Percentiles rank a stretch among this genome's conserved stretches.
These are phyloP conservation scores for Trametes cingulata DNA, from an alignment of 768 basidiomycete genomes.

Conservation along the genomic window DNA sequence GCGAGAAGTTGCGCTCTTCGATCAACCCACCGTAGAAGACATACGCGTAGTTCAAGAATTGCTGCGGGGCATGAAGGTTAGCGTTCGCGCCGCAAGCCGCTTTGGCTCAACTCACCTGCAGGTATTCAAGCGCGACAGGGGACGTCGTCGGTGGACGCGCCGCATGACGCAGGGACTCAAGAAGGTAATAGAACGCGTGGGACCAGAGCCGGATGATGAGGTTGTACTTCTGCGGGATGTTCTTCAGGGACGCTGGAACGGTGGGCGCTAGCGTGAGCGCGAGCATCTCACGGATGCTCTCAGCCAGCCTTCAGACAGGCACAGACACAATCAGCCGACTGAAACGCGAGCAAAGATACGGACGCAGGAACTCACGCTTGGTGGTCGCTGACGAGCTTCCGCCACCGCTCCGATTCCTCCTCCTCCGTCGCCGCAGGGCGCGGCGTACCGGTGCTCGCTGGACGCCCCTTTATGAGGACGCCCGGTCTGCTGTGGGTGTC, in stretches of 20 bases:
- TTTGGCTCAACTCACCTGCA: constrained; percentile 46
- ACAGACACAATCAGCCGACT: neutral
- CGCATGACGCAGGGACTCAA: constrained; percentile 87
- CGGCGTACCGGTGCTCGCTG: constrained; percentile 28
- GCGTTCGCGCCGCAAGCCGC: neutral
- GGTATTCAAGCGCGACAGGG: constrained; percentile 79
- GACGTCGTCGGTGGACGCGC: constrained; percentile 54
- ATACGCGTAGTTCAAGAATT: constrained; percentile 95
- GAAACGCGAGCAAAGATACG: constrained; percentile 4
- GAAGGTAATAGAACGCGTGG: constrained; percentile 83
- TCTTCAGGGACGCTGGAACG: constrained; percentile 85
- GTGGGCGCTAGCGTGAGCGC: constrained; percentile 82
- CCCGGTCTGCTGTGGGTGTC: constrained; percentile 45
- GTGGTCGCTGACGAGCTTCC: constrained; percentile 71
- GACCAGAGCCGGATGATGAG: constrained; percentile 94
- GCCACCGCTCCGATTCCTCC: constrained; percentile 75
- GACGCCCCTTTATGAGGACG: constrained; percentile 38
- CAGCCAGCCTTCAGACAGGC: constrained; percentile 66
- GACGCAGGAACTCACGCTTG: constrained; percentile 61
- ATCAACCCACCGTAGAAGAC: constrained; percentile 88
- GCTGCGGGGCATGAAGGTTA: constrained; percentile 31
- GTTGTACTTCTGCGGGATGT: constrained; percentile 92
- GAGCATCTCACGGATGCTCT: constrained; percentile 87
- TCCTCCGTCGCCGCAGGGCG: constrained; percentile 45
- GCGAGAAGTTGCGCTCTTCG: constrained; percentile 71